Conservation (phyloP, 1,284 basidiomycete genomes). For the Ceratobasidium sp. region DNA sequence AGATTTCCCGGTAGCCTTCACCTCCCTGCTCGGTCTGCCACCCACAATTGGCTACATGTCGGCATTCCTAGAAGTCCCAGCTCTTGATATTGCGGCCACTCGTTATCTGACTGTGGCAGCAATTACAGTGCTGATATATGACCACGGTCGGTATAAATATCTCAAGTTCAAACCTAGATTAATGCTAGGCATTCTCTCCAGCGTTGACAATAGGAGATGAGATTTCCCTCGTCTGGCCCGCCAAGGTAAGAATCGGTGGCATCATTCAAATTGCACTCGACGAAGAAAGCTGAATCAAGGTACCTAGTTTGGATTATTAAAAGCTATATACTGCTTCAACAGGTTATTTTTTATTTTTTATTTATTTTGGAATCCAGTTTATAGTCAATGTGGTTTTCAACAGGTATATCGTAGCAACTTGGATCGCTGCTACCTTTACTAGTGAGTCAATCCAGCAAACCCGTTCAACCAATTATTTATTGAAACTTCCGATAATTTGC, state of each 20-base stretch:
- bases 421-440: slow-evolving; percentile 1
- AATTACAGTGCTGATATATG: slow-evolving; percentile 24
- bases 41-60: slow-evolving; percentile 1
- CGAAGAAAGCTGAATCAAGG: neutral
- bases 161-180: neutral
- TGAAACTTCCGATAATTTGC: neutral
- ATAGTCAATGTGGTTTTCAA: too few relatives aligned
- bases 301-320: slow-evolving; percentile 12
- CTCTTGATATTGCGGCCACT: slow-evolving; percentile 10
- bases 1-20: neutral
- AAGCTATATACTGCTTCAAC: slow-evolving; percentile 8
- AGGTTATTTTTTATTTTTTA: too few relatives aligned
- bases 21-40: neutral
- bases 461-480: neutral
- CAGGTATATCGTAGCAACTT: slow-evolving; percentile 15
- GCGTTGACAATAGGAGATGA: slow-evolving; percentile 18
- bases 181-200: neutral
- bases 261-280: neutral
- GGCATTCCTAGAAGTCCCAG: neutral
- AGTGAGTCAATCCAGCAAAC: neutral
- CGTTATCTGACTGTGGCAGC: slow-evolving; percentile 32
- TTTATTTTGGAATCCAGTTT: too few relatives aligned
- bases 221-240: slow-evolving; percentile 34
- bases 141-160: neutral
- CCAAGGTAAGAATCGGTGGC: slow-evolving; percentile 9